A percentile compares a stretch with the other conserved stretches of the same genome.
phyloP scores from a whole-genome alignment of 2,329 filamentous ascomycete species.

The Trichoderma pleuroti region DNA sequence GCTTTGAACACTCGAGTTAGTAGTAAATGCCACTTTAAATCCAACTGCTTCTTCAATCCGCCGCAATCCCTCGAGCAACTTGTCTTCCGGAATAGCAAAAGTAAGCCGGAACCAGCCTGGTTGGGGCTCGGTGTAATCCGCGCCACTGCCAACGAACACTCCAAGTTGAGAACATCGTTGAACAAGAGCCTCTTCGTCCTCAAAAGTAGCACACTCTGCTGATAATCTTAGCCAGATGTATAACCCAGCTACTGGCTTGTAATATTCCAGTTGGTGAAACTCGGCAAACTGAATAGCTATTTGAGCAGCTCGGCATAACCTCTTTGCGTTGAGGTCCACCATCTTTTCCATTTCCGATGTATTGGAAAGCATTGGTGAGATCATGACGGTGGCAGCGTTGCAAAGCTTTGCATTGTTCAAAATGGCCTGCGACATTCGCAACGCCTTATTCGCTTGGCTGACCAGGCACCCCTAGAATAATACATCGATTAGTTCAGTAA shows the following conservation, averaged over 20 bases:
- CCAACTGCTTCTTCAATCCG: conserved; percentile 12
- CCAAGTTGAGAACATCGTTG: not conserved
- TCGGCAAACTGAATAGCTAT: conserved; percentile 10
- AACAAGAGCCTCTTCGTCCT: conserved; percentile 12
- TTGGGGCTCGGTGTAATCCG: conserved; percentile 12
- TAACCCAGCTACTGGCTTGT: conserved; percentile 14
- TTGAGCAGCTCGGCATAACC: not conserved
- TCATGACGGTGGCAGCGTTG: conserved; percentile 9
- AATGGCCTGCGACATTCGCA: conserved; percentile 14
- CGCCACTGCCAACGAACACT: conserved; percentile 8
- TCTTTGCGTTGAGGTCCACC: not conserved
- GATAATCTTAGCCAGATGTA: conserved; percentile 15
- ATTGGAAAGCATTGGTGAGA: not conserved
- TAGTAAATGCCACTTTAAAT: not conserved
- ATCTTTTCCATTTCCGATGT: not conserved
- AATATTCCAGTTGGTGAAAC: conserved; percentile 11
- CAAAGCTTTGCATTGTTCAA: conserved; percentile 15
- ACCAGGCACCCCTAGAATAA: conserved; percentile 7
- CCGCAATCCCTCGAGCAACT: not conserved
- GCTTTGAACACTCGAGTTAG: not conserved
- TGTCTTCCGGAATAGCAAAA: conserved; percentile 5
- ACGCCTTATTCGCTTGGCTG: conserved; percentile 8
- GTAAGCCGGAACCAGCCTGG: conserved; percentile 16
- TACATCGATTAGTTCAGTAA: not conserved
- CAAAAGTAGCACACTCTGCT: not conserved